Evolutionary conservation across 352 stramenopile genomes (phyloP).

Genomic region (Plasmopara viticola): DNA sequence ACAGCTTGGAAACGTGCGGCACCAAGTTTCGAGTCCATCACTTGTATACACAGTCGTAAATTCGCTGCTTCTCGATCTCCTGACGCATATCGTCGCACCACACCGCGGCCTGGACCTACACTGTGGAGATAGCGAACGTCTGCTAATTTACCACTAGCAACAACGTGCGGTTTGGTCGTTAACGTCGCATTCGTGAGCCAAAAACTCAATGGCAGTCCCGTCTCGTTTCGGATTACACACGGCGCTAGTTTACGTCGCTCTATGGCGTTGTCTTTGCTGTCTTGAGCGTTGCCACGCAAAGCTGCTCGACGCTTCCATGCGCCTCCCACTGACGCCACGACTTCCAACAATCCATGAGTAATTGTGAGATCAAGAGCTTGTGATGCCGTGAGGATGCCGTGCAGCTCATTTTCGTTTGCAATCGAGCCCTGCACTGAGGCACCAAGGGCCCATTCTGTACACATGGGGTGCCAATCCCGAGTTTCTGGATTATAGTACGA

Average conservation of each 20-base stretch:
- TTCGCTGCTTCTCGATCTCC: conserved; percentile 44
- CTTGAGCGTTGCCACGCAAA: conserved; percentile 1
- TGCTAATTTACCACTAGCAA: conserved; percentile 39
- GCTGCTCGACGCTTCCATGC: conserved; percentile 52
- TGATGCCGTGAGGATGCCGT: conserved; percentile 65
- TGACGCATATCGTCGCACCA: conserved; percentile 66
- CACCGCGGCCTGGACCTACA: conserved; percentile 46
- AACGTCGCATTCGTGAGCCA: conserved; percentile 55
- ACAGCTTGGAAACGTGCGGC: conserved; percentile 49
- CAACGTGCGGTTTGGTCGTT: conserved; percentile 28
- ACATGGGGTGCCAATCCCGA: conserved; percentile 77
- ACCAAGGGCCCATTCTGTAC: conserved; percentile 66
- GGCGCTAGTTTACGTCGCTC: conserved; percentile 49
- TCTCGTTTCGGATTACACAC: conserved; percentile 76
- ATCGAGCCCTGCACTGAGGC: conserved; percentile 51
- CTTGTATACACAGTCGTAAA: conserved; percentile 55
- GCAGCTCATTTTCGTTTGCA: conserved; percentile 49
- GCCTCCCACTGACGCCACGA: conserved; percentile 65
- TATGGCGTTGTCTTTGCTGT: conserved; percentile 16
- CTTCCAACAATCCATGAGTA: conserved; percentile 72
- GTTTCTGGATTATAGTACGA: conserved; percentile 83
- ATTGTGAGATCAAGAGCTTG: conserved; percentile 69
- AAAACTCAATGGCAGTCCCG: conserved; percentile 55
- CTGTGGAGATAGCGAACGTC: conserved; percentile 68
- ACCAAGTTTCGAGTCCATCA: conserved; percentile 34